Percentiles rank a stretch among this genome's conserved stretches.
These are phyloP conservation scores for Funneliformis geosporum DNA, from an alignment of 192 early-diverging fungal species.

Conservation along the genomic window DNA sequence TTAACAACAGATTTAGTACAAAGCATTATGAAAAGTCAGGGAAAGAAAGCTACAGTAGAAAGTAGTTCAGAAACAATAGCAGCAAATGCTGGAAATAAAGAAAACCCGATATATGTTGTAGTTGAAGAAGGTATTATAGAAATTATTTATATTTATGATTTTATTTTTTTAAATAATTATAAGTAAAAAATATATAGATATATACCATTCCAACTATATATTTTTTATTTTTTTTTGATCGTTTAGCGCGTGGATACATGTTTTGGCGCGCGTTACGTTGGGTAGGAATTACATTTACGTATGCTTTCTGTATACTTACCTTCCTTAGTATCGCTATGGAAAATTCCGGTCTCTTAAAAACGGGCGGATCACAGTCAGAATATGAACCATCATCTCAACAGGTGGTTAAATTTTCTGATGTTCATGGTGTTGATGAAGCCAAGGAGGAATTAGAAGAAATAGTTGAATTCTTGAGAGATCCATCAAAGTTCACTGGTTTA, in stretches of 20 bases:
- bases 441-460: constrained; percentile 97
- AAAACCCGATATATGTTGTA: constrained; percentile 63
- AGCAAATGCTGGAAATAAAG: constrained; percentile 50
- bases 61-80: constrained; percentile 35
- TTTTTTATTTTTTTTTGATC: background rate
- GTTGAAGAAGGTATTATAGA: constrained; percentile 60
- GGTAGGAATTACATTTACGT: constrained; percentile 62
- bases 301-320: constrained; percentile 73
- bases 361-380: constrained; percentile 56
- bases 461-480: constrained; percentile 93
- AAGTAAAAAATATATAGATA: too few species aligned
- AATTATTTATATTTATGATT: too few species aligned
- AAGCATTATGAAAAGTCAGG: constrained; percentile 35
- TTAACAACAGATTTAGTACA: constrained; percentile 32
- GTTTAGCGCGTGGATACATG: constrained; percentile 54
- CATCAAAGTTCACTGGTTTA: constrained; percentile 85
- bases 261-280: constrained; percentile 60
- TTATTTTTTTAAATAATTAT: too few species aligned
- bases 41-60: constrained; percentile 37
- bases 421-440: constrained; percentile 97
- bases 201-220: background rate
- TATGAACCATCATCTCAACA: constrained; percentile 60
- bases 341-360: constrained; percentile 69
- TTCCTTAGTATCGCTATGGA: constrained; percentile 69
- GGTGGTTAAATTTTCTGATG: constrained; percentile 86